A percentile compares a stretch with the other conserved stretches of the same genome.
phyloP scores from a whole-genome alignment of 1,139 yeast genomes.

The Saccharomycopsis hybrid region DNA sequence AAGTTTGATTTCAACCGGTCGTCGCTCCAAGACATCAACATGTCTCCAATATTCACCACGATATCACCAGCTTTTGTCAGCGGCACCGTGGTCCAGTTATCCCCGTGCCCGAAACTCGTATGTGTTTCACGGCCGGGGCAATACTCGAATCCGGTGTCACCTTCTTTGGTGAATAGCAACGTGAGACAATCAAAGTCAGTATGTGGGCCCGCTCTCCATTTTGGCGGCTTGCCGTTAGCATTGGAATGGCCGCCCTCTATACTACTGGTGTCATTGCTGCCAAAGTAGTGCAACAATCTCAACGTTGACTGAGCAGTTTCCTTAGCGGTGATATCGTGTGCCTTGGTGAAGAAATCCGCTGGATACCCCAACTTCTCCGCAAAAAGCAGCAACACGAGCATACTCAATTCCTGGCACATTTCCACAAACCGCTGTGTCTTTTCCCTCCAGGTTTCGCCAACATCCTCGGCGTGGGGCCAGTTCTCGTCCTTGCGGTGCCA shows the following conservation, averaged over 20 bases:
- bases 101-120: slow-evolving; percentile 29
- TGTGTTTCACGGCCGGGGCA: slow-evolving; percentile 32
- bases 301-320: slow-evolving; percentile 29
- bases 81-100: slow-evolving; percentile 30
- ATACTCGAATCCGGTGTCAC: slow-evolving; percentile 31
- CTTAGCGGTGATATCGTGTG: slow-evolving; percentile 26
- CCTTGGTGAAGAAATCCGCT: slow-evolving; percentile 25
- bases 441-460: slow-evolving; percentile 27
- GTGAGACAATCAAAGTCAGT: slow-evolving; percentile 31
- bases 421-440: slow-evolving; percentile 24
- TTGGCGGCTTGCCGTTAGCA: slow-evolving; percentile 21
- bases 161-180: slow-evolving; percentile 29
- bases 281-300: slow-evolving; percentile 29
- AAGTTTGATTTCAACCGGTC: slow-evolving; percentile 29
- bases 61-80: slow-evolving; percentile 29
- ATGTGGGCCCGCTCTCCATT: slow-evolving; percentile 32
- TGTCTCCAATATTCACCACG: slow-evolving; percentile 32
- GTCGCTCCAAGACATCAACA: slow-evolving; percentile 33
- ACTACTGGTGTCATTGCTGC: not conserved
- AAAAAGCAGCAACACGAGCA: slow-evolving; percentile 25
- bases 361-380: slow-evolving; percentile 29
- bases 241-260: slow-evolving; percentile 5
- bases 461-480: slow-evolving; percentile 29
- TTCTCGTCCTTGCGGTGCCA: slow-evolving; percentile 27
- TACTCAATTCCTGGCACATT: slow-evolving; percentile 26